phyloP scores from a whole-genome alignment of 2,329 filamentous ascomycete genomes.

The Colletotrichum spaethianum region DNA sequence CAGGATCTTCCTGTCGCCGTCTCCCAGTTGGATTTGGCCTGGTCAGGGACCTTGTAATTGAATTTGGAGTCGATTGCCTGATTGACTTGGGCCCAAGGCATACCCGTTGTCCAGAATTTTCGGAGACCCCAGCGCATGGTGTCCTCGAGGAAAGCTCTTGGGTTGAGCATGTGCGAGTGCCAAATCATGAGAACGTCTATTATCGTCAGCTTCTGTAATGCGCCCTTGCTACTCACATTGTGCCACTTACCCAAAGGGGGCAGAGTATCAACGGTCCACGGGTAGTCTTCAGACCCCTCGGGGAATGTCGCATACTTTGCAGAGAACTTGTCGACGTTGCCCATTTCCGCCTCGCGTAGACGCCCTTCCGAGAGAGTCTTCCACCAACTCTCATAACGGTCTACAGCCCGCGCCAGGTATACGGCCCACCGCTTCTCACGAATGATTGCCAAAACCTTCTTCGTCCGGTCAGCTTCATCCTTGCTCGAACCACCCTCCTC shows the following conservation, averaged over 20 bases:
- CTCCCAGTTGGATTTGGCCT: slow-evolving; percentile 63
- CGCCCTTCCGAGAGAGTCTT: slow-evolving; percentile 49
- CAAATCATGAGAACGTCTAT: slow-evolving; percentile 83
- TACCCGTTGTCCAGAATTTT: slow-evolving; percentile 71
- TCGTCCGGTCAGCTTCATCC: slow-evolving; percentile 49
- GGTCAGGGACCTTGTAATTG: slow-evolving; percentile 64
- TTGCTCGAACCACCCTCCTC: slow-evolving; percentile 41
- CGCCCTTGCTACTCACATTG: not conserved
- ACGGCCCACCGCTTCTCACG: slow-evolving; percentile 82
- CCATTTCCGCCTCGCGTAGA: slow-evolving; percentile 56
- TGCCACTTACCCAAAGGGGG: slow-evolving; percentile 70
- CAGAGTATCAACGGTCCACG: slow-evolving; percentile 60
- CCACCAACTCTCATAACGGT: slow-evolving; percentile 80
- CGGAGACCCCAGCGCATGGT: slow-evolving; percentile 71
- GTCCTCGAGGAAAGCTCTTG: slow-evolving; percentile 81
- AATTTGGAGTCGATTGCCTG: slow-evolving; percentile 72
- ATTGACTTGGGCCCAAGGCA: slow-evolving; percentile 77
- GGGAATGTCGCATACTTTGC: slow-evolving; percentile 53
- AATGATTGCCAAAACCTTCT: slow-evolving; percentile 63
- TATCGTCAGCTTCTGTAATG: slow-evolving; percentile 18
- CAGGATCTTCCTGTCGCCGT: slow-evolving; percentile 65
- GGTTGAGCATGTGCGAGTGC: slow-evolving; percentile 86
- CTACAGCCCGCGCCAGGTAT: slow-evolving; percentile 77
- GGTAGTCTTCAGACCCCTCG: slow-evolving; percentile 43
- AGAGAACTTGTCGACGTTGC: slow-evolving; percentile 19